Percentiles rank a stretch among this genome's conserved stretches.
These are phyloP conservation scores for Hypoxylon sp. DNA, from an alignment of 2,329 filamentous ascomycete species.

Conservation along the genomic window DNA sequence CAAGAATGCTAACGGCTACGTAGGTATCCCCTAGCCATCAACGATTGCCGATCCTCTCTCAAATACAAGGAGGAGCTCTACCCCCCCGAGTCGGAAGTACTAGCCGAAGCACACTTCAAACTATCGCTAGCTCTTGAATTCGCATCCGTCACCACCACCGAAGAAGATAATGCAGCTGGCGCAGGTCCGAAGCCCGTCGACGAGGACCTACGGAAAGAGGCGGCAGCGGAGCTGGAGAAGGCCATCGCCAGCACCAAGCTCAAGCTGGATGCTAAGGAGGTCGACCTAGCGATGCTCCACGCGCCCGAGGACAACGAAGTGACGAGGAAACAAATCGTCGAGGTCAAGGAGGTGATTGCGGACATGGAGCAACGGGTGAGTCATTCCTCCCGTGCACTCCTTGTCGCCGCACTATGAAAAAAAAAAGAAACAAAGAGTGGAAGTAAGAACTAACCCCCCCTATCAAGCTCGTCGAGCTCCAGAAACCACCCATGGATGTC, in stretches of 20 bases:
- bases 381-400: constrained; percentile 46
- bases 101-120: constrained; percentile 97
- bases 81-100: constrained; percentile 81
- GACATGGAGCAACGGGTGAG: constrained; percentile 82
- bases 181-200: constrained; percentile 67
- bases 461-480: constrained; percentile 74
- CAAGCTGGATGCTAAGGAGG: constrained; percentile 77
- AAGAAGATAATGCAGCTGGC: constrained; percentile 62
- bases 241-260: constrained; percentile 79
- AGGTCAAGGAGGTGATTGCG: constrained; percentile 81
- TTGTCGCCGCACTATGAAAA: constrained; percentile 35
- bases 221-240: constrained; percentile 75
- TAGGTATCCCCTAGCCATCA: constrained; percentile 85
- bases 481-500: constrained; percentile 70
- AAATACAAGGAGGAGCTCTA: constrained; percentile 83
- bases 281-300: constrained; percentile 71
- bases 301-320: constrained; percentile 75
- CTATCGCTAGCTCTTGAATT: constrained; percentile 96
- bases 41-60: constrained; percentile 82
- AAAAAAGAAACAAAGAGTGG: constrained; percentile 20
- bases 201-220: constrained; percentile 77
- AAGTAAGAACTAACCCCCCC: constrained; percentile 34
- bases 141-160: constrained; percentile 77
- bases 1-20: constrained; percentile 36
- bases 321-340: constrained; percentile 71